A percentile compares a stretch with the other conserved stretches of the same genome.
Conservation (phyloP, 164 flowering plant genomes). For the Magnolia sinica region DNA sequence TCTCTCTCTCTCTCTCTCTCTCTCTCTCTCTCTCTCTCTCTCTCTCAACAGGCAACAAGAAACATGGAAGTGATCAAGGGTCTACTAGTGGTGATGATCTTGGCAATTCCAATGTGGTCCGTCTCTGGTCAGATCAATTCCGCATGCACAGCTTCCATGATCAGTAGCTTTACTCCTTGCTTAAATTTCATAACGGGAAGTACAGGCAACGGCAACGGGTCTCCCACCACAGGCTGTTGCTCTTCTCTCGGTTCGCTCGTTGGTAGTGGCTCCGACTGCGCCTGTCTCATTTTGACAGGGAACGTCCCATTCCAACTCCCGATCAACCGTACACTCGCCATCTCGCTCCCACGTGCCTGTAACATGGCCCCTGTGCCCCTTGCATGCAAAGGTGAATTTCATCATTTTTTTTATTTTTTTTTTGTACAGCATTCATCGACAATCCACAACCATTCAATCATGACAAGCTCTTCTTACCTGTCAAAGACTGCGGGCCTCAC, state of each 20-base stretch:
- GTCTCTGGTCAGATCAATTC: slow-evolving; percentile 46
- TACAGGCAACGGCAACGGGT: slow-evolving; percentile 25
- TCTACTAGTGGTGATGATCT: slow-evolving; percentile 15
- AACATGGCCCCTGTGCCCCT: slow-evolving; percentile 65
- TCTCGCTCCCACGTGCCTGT: slow-evolving; percentile 45
- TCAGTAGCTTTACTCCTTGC: slow-evolving; percentile 65
- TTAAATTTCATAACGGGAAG: slow-evolving; percentile 55
- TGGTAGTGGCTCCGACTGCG: slow-evolving; percentile 43
- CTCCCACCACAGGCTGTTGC: slow-evolving; percentile 71
- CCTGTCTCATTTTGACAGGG: slow-evolving; percentile 67
- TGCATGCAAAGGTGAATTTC: slow-evolving; percentile 64
- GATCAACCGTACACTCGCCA: slow-evolving; percentile 27
- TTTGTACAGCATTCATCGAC: neutral
- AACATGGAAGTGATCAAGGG: slow-evolving; percentile 23
- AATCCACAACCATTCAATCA: neutral
- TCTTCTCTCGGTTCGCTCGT: slow-evolving; percentile 45
- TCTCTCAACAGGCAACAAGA: neutral
- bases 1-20: slow-evolving; percentile 14
- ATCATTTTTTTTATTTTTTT: neutral
- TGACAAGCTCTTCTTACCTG: neutral
- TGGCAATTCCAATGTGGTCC: slow-evolving; percentile 25
- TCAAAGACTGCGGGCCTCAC: neutral
- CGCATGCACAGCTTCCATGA: slow-evolving; percentile 54
- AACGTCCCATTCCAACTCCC: slow-evolving; percentile 66
- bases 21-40: neutral